phyloP scores from a whole-genome alignment of 225 moss, liverwort and hornwort species.

The Physcomitrellopsis africana region DNA sequence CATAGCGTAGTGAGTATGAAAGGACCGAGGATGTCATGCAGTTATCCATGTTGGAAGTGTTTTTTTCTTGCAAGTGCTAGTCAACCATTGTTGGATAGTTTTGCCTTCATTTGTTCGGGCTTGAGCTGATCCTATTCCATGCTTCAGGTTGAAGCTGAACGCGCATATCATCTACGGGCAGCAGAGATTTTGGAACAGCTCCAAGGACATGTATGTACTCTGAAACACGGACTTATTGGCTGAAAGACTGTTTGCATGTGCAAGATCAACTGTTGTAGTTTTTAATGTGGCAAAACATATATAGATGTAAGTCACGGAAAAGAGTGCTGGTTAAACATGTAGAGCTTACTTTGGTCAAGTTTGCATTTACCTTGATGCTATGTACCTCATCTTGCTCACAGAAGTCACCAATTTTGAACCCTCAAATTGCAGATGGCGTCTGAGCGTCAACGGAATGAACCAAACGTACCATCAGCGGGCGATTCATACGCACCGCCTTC shows the following conservation, averaged over 20 bases:
- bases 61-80: background rate
- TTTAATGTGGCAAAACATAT: background rate
- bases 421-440: slow-evolving; percentile 67
- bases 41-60: background rate
- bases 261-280: slow-evolving; percentile 3
- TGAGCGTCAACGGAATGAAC: slow-evolving; percentile 81
- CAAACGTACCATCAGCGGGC: slow-evolving; percentile 46
- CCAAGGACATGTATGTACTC: slow-evolving; percentile 44
- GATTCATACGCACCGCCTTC: slow-evolving; percentile 66
- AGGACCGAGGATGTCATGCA: background rate
- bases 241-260: slow-evolving; percentile 8
- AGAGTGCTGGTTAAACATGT: background rate
- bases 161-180: slow-evolving; percentile 59
- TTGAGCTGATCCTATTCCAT: slow-evolving; percentile 11
- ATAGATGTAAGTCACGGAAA: too few relatives aligned
- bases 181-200: slow-evolving; percentile 63
- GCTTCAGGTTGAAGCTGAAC: slow-evolving; percentile 69
- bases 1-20: background rate
- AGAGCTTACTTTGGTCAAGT: background rate
- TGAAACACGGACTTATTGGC: background rate
- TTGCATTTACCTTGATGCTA: background rate
- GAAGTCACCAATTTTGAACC: background rate
- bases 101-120: background rate
- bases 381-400: background rate
- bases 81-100: background rate